Evolutionary conservation across 805 yeast genomes (phyloP).

Genomic region (Scheffersomyces coipomensis): DNA sequence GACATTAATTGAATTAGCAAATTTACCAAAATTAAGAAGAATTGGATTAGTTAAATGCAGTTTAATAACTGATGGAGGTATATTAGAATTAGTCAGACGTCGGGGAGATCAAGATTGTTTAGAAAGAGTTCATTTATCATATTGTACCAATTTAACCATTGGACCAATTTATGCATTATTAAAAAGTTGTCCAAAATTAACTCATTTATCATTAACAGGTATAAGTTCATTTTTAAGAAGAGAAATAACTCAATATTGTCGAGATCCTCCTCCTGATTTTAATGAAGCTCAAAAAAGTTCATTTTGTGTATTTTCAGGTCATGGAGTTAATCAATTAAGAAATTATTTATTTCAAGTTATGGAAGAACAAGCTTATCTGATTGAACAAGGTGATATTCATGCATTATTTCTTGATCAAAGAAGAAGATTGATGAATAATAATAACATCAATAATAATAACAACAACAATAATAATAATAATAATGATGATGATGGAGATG

Average conservation of each 20-base stretch:
- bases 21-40: slow-evolving; percentile 76
- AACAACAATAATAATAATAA: slow-evolving; percentile 3
- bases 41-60: slow-evolving; percentile 92
- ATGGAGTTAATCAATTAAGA: slow-evolving; percentile 77
- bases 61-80: slow-evolving; percentile 83
- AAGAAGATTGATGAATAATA: slow-evolving; percentile 22
- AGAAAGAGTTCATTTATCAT: slow-evolving; percentile 90
- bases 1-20: slow-evolving; percentile 73
- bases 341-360: slow-evolving; percentile 55
- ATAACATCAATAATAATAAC: slow-evolving; percentile 15
- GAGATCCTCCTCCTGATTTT: slow-evolving; percentile 91
- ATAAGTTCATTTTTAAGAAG: slow-evolving; percentile 83
- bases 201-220: slow-evolving; percentile 91
- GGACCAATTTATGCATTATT: slow-evolving; percentile 75
- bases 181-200: slow-evolving; percentile 77
- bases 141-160: slow-evolving; percentile 77
- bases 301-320: slow-evolving; percentile 92
- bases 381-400: slow-evolving; percentile 32
- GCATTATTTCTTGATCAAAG: slow-evolving; percentile 27
- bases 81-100: slow-evolving; percentile 61
- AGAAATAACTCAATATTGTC: slow-evolving; percentile 82
- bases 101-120: slow-evolving; percentile 75
- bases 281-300: slow-evolving; percentile 79
- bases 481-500: slow-evolving; percentile 2
- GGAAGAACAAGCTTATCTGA: slow-evolving; percentile 32